Evolutionary conservation across 129 eudicot genomes (phyloP).

Genomic region (Mikania micrantha): DNA sequence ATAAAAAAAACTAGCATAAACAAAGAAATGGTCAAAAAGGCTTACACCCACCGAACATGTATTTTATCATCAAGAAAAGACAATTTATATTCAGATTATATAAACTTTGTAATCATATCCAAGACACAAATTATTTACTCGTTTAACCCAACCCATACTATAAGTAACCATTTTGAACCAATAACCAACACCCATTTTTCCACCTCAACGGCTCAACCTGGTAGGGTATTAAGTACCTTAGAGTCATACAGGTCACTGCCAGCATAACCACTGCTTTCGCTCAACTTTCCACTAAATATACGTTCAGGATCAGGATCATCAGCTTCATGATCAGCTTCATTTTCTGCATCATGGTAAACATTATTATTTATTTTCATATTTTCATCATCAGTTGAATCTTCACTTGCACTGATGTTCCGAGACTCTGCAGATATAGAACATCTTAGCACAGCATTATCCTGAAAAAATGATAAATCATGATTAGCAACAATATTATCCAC

Average conservation of each 20-base stretch:
- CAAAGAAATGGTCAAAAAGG: neutral
- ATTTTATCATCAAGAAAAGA: neutral
- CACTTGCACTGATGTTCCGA: slow-evolving; percentile 73
- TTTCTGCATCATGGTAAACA: slow-evolving; percentile 90
- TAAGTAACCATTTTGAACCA: neutral
- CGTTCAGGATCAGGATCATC: slow-evolving; percentile 73
- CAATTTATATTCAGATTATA: neutral
- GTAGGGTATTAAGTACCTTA: slow-evolving; percentile 50
- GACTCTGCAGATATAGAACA: slow-evolving; percentile 93
- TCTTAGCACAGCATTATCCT: slow-evolving; percentile 64
- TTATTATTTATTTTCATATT: slow-evolving; percentile 46
- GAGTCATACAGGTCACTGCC: slow-evolving; percentile 88
- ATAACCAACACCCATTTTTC: neutral
- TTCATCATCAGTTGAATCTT: slow-evolving; percentile 73
- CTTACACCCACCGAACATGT: neutral
- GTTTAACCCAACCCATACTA: neutral
- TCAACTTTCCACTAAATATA: slow-evolving; percentile 76
- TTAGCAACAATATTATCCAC: neutral
- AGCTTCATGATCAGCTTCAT: slow-evolving; percentile 71
- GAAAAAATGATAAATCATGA: slow-evolving; percentile 17
- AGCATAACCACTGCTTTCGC: slow-evolving; percentile 91
- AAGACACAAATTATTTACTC: neutral
- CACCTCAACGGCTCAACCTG: slow-evolving; percentile 67
- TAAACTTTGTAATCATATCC: neutral
- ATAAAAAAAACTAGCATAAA: neutral